A percentile compares a stretch with the other conserved stretches of the same genome.
phyloP scores from a whole-genome alignment of 2,329 filamentous ascomycete species.

The Chaetothyriales sp. region DNA sequence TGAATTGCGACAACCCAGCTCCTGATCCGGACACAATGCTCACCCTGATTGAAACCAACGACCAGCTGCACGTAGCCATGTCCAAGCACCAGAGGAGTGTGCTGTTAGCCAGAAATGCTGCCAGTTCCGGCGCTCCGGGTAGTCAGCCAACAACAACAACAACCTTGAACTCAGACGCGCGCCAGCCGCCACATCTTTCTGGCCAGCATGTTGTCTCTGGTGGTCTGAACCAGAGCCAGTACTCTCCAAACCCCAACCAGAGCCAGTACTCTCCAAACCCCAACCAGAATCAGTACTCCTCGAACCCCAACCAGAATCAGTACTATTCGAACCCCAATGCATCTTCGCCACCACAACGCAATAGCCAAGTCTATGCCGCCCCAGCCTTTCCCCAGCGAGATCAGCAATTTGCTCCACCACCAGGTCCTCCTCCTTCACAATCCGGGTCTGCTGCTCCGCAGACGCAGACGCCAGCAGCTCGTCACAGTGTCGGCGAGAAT shows the following conservation, averaged over 20 bases:
- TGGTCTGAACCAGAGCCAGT: neutral
- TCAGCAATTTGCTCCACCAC: neutral
- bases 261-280: too few relatives aligned
- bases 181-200: slow-evolving; percentile 5
- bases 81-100: slow-evolving; percentile 74
- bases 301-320: neutral
- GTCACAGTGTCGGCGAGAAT: slow-evolving; percentile 13
- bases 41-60: slow-evolving; percentile 84
- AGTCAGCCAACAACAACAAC: slow-evolving; percentile 3
- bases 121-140: slow-evolving; percentile 9
- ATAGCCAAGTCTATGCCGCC: neutral
- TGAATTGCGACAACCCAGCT: slow-evolving; percentile 58
- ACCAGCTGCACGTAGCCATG: slow-evolving; percentile 68
- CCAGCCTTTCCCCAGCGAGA: neutral
- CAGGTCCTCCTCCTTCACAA: neutral
- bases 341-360: neutral
- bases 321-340: neutral
- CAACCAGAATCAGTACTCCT: too few relatives aligned
- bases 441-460: neutral
- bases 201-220: slow-evolving; percentile 10
- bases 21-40: slow-evolving; percentile 92
- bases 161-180: slow-evolving; percentile 1
- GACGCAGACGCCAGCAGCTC: slow-evolving; percentile 2
- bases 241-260: too few relatives aligned
- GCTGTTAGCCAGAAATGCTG: slow-evolving; percentile 38